Evolutionary conservation across 2,329 filamentous ascomycete genomes (phyloP).

Genomic region (Gnomoniopsis smithogilvyi): DNA sequence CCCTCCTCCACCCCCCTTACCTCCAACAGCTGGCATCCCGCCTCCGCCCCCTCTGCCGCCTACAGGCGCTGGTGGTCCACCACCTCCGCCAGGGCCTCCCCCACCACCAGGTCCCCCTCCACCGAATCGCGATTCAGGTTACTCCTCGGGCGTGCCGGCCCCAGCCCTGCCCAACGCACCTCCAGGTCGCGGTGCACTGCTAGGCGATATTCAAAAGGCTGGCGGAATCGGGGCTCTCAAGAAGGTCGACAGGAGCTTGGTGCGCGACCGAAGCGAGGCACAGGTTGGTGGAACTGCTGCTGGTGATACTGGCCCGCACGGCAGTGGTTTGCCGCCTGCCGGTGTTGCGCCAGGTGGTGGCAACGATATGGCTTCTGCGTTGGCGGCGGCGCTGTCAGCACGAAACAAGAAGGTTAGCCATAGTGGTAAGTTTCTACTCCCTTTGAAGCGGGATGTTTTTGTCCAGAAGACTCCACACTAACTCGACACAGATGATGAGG

Average conservation of each 20-base stretch:
- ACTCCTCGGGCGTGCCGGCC: constrained; percentile 51
- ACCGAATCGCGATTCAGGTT: constrained; percentile 56
- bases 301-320: constrained; percentile 46
- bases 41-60: constrained; percentile 38
- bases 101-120: constrained; percentile 48
- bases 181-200: constrained; percentile 54
- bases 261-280: constrained; percentile 68
- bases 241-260: constrained; percentile 69
- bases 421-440: constrained; percentile 69
- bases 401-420: constrained; percentile 92
- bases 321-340: constrained; percentile 49
- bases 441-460: constrained; percentile 11
- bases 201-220: constrained; percentile 70
- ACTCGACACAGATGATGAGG: constrained; percentile 63
- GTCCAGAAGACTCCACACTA: constrained; percentile 13
- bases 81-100: constrained; percentile 34
- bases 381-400: constrained; percentile 74
- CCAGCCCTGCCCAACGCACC: constrained; percentile 40
- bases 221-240: constrained; percentile 67
- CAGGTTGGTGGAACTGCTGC: constrained; percentile 41
- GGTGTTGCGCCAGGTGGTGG: constrained; percentile 53
- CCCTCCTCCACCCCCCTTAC: constrained; percentile 43
- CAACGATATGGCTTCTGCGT: constrained; percentile 75
- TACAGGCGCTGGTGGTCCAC: constrained; percentile 28
- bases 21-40: constrained; percentile 31